Evolutionary conservation across 1,139 yeast species (phyloP).

Genomic region (Blastobotrys ciferrii): DNA sequence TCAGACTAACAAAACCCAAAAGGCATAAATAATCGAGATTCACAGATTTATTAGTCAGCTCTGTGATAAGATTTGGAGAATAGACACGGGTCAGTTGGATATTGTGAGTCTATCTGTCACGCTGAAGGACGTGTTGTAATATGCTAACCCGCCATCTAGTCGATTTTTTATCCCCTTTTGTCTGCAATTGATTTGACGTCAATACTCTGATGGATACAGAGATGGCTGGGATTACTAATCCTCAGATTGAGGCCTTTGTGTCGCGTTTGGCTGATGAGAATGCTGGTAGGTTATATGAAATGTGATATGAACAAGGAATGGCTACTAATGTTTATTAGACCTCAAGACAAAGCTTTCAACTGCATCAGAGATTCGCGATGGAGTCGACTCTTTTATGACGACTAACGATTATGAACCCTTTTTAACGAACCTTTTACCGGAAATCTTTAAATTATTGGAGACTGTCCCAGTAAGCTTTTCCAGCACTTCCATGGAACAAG

Average conservation of each 20-base stretch:
- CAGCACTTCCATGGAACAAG: constrained; percentile 33
- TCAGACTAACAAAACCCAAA: too few relatives aligned
- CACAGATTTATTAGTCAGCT: too few relatives aligned
- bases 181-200: neutral
- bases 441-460: constrained; percentile 46
- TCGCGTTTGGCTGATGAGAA: constrained; percentile 52
- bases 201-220: constrained; percentile 10
- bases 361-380: constrained; percentile 79
- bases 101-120: neutral
- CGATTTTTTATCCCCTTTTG: too few relatives aligned
- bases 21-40: neutral
- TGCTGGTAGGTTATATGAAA: constrained; percentile 27
- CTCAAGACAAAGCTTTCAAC: constrained; percentile 60
- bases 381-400: constrained; percentile 78
- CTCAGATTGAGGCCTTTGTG: constrained; percentile 59
- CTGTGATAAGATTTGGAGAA: neutral
- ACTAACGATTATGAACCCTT: constrained; percentile 66
- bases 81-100: neutral
- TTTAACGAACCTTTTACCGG: constrained; percentile 34
- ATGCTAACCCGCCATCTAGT: neutral
- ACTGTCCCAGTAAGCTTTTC: constrained; percentile 69
- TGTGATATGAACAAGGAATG: neutral
- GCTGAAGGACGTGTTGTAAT: neutral
- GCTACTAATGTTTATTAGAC: constrained; percentile 40
- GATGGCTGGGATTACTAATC: constrained; percentile 5